phyloP scores from a whole-genome alignment of 2,329 filamentous ascomycete genomes.

The Zalaria obscura region DNA sequence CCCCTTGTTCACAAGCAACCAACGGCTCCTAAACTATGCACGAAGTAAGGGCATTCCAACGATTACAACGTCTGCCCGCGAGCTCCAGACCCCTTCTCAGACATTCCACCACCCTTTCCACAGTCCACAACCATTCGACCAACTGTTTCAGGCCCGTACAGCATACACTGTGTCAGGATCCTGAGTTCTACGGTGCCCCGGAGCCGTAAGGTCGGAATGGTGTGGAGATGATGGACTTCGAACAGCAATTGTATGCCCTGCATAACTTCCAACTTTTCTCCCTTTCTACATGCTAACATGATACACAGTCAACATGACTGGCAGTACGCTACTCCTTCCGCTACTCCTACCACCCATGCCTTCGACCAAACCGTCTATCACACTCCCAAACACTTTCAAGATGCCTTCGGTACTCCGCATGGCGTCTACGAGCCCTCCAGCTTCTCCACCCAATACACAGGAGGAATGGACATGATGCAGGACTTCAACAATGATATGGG shows the following conservation, averaged over 20 bases:
- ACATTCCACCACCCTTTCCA: no score
- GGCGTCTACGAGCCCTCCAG: constrained; percentile 9
- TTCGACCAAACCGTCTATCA: constrained; percentile 24
- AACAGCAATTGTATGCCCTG: neutral
- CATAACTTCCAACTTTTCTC: neutral
- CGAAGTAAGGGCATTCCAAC: neutral
- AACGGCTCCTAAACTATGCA: neutral
- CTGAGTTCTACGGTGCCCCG: no score
- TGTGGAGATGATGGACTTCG: neutral
- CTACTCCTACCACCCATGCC: constrained; percentile 30
- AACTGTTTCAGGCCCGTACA: no score
- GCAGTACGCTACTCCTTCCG: constrained; percentile 31
- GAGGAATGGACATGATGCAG: constrained; percentile 22
- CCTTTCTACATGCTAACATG: neutral
- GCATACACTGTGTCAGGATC: no score
- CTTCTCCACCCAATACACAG: constrained; percentile 19
- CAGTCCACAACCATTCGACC: no score
- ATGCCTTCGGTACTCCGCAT: constrained; percentile 33
- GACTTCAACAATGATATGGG: constrained; percentile 50
- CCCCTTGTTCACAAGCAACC: no score
- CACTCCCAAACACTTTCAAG: constrained; percentile 35
- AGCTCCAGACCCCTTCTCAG: neutral
- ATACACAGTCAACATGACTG: constrained; percentile 3
- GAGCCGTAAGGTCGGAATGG: neutral
- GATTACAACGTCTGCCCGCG: neutral